Evolutionary conservation across 2,329 filamentous ascomycete species (phyloP).

Genomic region (Fonsecaea nubica): DNA sequence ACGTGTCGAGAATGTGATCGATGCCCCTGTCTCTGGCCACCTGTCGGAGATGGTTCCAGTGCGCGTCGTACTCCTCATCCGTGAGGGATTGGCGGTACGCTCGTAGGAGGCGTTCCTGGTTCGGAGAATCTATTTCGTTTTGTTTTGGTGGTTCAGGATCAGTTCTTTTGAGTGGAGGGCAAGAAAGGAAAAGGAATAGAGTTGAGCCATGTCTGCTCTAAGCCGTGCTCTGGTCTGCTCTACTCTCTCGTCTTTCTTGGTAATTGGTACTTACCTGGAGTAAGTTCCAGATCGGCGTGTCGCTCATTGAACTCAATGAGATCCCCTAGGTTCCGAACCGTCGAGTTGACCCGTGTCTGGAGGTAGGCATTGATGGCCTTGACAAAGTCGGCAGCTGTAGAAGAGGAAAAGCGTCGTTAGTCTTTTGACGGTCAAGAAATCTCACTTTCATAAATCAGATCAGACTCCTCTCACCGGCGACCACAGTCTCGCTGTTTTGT

Average conservation of each 20-base stretch:
- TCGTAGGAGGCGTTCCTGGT: background rate
- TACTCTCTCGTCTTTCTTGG: too few species aligned
- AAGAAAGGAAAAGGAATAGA: too few species aligned
- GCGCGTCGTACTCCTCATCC: background rate
- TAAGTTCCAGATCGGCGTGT: conserved; percentile 10
- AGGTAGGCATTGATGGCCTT: background rate
- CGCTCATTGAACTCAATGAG: conserved; percentile 20
- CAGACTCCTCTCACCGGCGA: background rate
- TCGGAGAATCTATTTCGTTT: background rate
- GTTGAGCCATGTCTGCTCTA: too few species aligned
- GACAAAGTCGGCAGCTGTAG: background rate
- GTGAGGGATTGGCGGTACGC: background rate
- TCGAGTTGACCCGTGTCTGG: conserved; percentile 1
- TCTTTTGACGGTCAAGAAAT: too few species aligned
- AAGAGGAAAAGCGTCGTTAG: background rate
- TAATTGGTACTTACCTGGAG: conserved; percentile 7
- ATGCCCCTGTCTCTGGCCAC: background rate
- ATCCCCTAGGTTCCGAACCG: conserved; percentile 8
- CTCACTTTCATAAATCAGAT: background rate
- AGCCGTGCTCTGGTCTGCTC: too few species aligned
- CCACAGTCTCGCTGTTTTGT: background rate
- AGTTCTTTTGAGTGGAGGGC: too few species aligned
- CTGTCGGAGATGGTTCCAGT: background rate
- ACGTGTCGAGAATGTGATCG: background rate
- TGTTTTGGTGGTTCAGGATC: too few species aligned